A percentile compares a stretch with the other conserved stretches of the same genome.
Conservation (phyloP, 169 alveolate species). For the Eimeria falciformis region DNA sequence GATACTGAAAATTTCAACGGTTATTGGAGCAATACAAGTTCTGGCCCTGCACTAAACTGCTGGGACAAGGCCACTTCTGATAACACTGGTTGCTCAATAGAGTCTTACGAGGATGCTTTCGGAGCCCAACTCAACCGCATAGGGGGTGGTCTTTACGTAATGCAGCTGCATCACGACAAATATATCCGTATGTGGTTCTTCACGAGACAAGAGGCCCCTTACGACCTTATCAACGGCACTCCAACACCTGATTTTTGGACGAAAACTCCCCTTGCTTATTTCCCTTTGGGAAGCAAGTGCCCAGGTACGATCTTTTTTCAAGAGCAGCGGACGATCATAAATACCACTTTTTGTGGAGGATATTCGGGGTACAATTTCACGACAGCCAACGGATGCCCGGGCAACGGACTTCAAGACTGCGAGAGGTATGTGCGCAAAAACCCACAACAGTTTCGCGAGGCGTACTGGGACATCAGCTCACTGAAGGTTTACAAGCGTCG, state of each 20-base stretch:
- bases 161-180: slow-evolving; percentile 53
- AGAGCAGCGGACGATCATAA: slow-evolving; percentile 43
- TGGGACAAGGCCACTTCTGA: slow-evolving; percentile 38
- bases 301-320: slow-evolving; percentile 1
- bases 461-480: slow-evolving; percentile 66
- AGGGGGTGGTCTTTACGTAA: slow-evolving; percentile 66
- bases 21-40: neutral
- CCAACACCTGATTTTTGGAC: slow-evolving; percentile 58
- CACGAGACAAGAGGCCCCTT: slow-evolving; percentile 38
- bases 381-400: slow-evolving; percentile 32
- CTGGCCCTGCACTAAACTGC: slow-evolving; percentile 53
- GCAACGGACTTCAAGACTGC: slow-evolving; percentile 53
- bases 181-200: slow-evolving; percentile 64
- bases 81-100: slow-evolving; percentile 62
- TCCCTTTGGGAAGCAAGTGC: slow-evolving; percentile 44
- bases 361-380: slow-evolving; percentile 43
- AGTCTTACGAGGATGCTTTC: slow-evolving; percentile 56
- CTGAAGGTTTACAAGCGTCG: slow-evolving; percentile 17
- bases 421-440: slow-evolving; percentile 35
- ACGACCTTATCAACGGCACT: slow-evolving; percentile 50
- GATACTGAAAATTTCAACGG: slow-evolving; percentile 21
- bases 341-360: slow-evolving; percentile 67
- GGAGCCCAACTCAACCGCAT: slow-evolving; percentile 43
- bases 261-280: slow-evolving; percentile 48
- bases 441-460: slow-evolving; percentile 21